Evolutionary conservation across 768 basidiomycete genomes (phyloP), one percentile per base, ranked within the genome.

Genomic region (Pulveroboletus frians): DNA sequence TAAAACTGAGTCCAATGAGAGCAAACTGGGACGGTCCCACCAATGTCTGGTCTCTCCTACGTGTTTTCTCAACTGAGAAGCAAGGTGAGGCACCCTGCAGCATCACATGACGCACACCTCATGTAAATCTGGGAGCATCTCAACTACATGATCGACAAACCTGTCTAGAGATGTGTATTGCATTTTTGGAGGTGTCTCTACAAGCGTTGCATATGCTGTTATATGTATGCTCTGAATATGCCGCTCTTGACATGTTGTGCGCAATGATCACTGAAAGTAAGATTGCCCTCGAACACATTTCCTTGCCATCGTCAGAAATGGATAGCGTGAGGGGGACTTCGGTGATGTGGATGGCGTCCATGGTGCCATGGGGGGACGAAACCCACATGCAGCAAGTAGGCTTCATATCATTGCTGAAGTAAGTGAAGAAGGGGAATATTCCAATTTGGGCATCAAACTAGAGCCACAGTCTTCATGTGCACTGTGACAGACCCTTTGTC

Each of bases 201-300:
- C 57, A 52, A 73, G 60, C 21, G 58, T 58, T 54, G 57, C 59
- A 55, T 39, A 69, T 48, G 61, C 51, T 57, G 67, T 56, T 3
- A 86, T 68, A 56, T 60, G n/a, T n/a, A n/a, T 82, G 73, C 62
- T 88, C 84, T 6, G 70, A 60, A 0, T 56, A 52, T 10, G 81
- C 84, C 3, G 83, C 71, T 1, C 56, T 47, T 9, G 73, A 64
- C 21, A 87, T 64, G 55, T 82, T 73, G 55, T n/a, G n/a, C n/a
- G n/a, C n/a, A n/a, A n/a, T n/a, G n/a, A n/a, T n/a, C n/a, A 80
- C 69, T 1, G 78, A 72, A 46, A 85, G 57, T 2, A 73, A 61
- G 27, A 88, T 71, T 0, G 81, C 78, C 53, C 88, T 84, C 20
- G 69, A 61, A 6, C 53, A 52, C 1, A 57, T 46, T 15, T 65